Evolutionary conservation across 495 filamentous ascomycete species (phyloP), one percentile per base, ranked within the genome.

Genomic region (Talaromyces liani): DNA sequence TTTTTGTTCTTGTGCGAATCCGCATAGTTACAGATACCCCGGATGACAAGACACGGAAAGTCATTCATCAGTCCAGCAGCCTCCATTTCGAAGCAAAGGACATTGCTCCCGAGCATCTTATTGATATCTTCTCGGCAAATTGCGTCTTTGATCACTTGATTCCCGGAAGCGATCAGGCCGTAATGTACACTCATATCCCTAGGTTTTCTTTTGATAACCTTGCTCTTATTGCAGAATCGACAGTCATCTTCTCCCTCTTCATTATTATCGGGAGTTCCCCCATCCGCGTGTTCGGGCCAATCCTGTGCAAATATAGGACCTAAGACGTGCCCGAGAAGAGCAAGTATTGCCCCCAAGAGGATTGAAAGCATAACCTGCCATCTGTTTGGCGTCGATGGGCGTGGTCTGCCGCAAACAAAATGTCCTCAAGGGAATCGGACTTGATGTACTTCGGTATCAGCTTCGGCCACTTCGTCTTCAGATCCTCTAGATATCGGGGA

Each of bases 1-100:
- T 25, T 8, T 29, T 74, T 70, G 61, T 72, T 72, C 64, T 74
- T 75, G 58, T 74, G 72, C 4, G 64, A 65, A 62, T 75, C 72
- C 12, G 68, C 27, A 24, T 73, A 73, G 58, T 73, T 69, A 47
- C 67, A 69, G 27, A 73, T 73, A 6, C 71, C 71, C 8, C 71
- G 63, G 29, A 73, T 71, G n/a, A 69, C 65, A 7, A 72, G 24
- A 55, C 71, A 72, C 0, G 70, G 67, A 62, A 72, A 68, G 33
- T 63, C 25, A 39, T 67, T 61, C 63, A 69, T 67, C 18, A 72
- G 20, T 1, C 71, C 71, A 18, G 71, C 71, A 6, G 71, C 69
- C 58, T 72, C 70, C 68, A 72, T 72, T 36, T 73, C 71, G 24
- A 73, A 63, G 49, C 70, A 73, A 9, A 72, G 34, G 0, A 71